Conservation (phyloP, 306 rosid species). For the Carpinus fangiana region DNA sequence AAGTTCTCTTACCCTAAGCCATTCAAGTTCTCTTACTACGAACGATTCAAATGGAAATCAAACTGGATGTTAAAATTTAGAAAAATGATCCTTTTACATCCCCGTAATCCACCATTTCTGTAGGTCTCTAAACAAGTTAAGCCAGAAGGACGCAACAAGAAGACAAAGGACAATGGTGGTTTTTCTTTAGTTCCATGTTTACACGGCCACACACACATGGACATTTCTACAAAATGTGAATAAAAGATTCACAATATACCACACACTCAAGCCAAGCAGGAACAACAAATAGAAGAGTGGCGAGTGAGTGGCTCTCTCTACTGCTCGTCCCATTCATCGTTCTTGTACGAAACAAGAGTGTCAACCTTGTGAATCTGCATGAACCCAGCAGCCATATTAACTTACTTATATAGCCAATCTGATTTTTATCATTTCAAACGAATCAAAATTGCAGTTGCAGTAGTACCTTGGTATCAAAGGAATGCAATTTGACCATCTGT, state of each 20-base stretch:
- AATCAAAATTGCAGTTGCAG: constrained; percentile 5
- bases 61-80: no score
- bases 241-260: constrained; percentile 54
- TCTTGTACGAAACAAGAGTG: constrained; percentile 96
- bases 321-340: constrained; percentile 82
- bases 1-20: no score
- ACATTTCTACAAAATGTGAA: constrained; percentile 51
- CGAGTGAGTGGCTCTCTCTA: constrained; percentile 16
- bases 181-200: no score
- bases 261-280: constrained; percentile 24
- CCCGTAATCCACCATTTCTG: no score
- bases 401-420: constrained; percentile 2
- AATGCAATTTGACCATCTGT: constrained; percentile 97
- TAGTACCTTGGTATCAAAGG: constrained; percentile 94
- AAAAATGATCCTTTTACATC: no score
- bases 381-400: constrained; percentile 7
- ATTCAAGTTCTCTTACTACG: no score
- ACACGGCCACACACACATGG: not conserved
- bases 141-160: not conserved
- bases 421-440: not conserved
- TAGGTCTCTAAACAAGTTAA: not conserved
- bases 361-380: constrained; percentile 91
- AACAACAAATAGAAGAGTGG: constrained; percentile 1
- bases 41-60: not conserved
- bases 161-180: not conserved